Evolutionary conservation across 768 basidiomycete species (phyloP), one percentile per base, ranked within the genome.

Genomic region (Udeniomyces megalosporus): DNA sequence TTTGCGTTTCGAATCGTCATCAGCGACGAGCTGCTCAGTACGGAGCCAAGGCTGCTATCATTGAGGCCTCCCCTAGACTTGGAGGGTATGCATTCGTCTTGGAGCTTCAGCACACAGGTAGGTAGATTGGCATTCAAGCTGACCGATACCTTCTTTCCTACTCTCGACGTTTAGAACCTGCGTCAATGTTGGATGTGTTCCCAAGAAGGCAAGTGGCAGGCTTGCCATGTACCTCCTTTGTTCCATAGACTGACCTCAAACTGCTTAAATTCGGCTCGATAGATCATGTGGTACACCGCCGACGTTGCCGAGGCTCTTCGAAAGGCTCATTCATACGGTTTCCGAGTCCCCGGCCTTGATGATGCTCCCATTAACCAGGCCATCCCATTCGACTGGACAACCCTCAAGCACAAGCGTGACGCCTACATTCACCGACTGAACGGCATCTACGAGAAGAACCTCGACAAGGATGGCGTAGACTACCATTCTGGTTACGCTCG

Each of bases 121-220:
- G n/a, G n/a, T n/a, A n/a, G n/a, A n/a, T n/a, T n/a, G n/a, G n/a
- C n/a, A n/a, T n/a, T 54, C 3, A 8, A 20, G 17, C 51, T 3
- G 2, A 15, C 2, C 26, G 5, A 11, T 26, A 0, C n/a, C 20
- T 32, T 28, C 26, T 28, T 11, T 3, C 22, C 3, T 26, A 12
- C 20, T n/a, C n/a, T n/a, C n/a, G n/a, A n/a, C n/a, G n/a, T 22
- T 42, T 20, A 63, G 93, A 56, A 96, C 93, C 42, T 99, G 95
- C 71, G 95, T 99, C 64, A 96, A 96, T 73, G 93, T 99, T 64
- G 93, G 90, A 69, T 96, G 93, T 76, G 90, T 99, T 5, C 95
- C 95, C 17, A 99, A 99, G 77, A 99, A 95, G 78, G 89, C n/a
- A n/a, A n/a, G n/a, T n/a, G n/a, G n/a, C n/a, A n/a, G n/a, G n/a